phyloP scores from a whole-genome alignment of 495 filamentous ascomycete genomes.

The Cladorrhinum samala region DNA sequence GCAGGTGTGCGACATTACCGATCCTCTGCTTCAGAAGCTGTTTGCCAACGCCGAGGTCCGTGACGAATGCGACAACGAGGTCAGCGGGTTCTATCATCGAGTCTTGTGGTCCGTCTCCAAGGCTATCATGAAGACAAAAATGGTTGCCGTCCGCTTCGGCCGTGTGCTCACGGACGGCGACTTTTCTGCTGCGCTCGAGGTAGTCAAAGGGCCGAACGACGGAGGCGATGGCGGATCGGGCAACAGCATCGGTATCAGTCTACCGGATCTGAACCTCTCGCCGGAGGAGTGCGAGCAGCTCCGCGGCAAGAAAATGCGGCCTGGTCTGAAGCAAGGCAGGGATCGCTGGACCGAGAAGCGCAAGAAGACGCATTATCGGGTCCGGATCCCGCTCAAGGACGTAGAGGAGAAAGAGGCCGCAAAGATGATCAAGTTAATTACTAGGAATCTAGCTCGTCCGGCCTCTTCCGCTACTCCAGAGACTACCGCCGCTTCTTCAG shows the following conservation, averaged over 20 bases:
- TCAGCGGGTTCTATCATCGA: conserved; percentile 74
- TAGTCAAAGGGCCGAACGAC: conserved; percentile 26
- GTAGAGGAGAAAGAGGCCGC: conserved; percentile 25
- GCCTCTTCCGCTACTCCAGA: neutral
- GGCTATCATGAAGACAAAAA: conserved; percentile 79
- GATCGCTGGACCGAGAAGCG: conserved; percentile 21
- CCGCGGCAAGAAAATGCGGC: conserved; percentile 22
- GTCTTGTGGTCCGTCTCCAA: conserved; percentile 75
- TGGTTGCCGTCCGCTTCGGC: conserved; percentile 46
- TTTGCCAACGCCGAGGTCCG: conserved; percentile 44
- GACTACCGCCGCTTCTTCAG: neutral
- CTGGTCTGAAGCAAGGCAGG: conserved; percentile 16
- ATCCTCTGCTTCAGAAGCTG: conserved; percentile 58
- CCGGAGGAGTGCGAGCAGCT: conserved; percentile 33
- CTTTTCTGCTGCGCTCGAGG: conserved; percentile 38
- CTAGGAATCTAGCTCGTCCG: neutral
- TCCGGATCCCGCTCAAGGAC: conserved; percentile 36
- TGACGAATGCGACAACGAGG: conserved; percentile 47
- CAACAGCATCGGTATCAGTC: conserved; percentile 42
- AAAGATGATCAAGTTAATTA: conserved; percentile 27
- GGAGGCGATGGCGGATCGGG: conserved; percentile 30
- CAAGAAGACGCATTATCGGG: conserved; percentile 26
- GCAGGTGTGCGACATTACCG: conserved; percentile 88
- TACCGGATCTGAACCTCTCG: conserved; percentile 49
- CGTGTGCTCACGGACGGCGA: conserved; percentile 47